These are phyloP conservation scores for Pisolithus orientalis DNA, from an alignment of 768 basidiomycete genomes.

Conservation along the genomic window DNA sequence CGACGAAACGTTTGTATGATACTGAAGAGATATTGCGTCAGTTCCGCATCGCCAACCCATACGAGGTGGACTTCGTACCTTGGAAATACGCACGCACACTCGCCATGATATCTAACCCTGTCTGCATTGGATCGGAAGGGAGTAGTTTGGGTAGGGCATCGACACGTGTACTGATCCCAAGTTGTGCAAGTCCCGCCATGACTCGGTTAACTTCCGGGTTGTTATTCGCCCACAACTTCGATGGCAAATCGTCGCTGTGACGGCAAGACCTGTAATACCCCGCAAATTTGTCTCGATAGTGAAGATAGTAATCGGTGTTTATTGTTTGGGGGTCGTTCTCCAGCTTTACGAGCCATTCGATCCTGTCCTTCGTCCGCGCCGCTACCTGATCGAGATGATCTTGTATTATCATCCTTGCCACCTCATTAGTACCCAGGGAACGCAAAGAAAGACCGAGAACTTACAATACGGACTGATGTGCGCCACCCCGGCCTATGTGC, in stretches of 20 bases:
- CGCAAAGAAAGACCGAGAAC: conserved; percentile 7
- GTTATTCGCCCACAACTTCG: conserved; percentile 2
- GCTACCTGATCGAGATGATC: conserved; percentile 44
- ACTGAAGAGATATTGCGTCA: conserved; percentile 26
- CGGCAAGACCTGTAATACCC: conserved; percentile 37
- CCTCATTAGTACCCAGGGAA: not conserved
- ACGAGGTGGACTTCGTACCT: conserved; percentile 34
- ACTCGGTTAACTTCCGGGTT: conserved; percentile 26
- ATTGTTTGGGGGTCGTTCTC: conserved; percentile 47
- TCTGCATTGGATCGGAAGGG: conserved; percentile 45
- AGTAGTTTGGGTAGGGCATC: conserved; percentile 46
- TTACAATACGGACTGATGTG: conserved; percentile 44
- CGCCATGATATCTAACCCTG: conserved; percentile 61
- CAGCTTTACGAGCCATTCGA: conserved; percentile 44
- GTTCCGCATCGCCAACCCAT: not conserved
- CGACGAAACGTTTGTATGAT: conserved; percentile 39
- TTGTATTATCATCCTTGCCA: conserved; percentile 40
- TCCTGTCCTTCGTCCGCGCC: conserved; percentile 30
- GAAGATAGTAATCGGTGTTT: conserved; percentile 44
- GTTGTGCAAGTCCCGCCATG: conserved; percentile 5
- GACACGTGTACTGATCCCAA: conserved; percentile 29
- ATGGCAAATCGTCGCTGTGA: conserved; percentile 3
- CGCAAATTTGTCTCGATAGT: conserved; percentile 47
- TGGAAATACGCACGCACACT: conserved; percentile 71
- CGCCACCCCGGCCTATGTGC: conserved; percentile 44